phyloP scores from a whole-genome alignment of 2,329 filamentous ascomycete species.

The Colletotrichum orchidophilum region DNA sequence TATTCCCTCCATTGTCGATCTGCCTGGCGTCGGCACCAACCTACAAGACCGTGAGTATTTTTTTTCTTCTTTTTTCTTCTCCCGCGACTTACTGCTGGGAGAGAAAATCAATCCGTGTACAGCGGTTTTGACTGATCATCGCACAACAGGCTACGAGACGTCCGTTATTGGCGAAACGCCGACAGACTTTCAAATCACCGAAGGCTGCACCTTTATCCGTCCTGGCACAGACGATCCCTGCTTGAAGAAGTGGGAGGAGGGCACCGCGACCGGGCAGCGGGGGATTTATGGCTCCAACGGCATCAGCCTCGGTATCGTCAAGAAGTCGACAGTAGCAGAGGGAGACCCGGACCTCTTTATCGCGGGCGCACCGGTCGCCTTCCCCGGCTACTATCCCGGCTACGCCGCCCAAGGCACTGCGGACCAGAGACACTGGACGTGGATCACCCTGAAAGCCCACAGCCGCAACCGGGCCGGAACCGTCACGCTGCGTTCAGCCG shows the following conservation, averaged over 20 bases:
- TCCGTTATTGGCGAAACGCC: slow-evolving; percentile 35
- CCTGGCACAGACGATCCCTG: slow-evolving; percentile 44
- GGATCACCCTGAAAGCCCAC: slow-evolving; percentile 64
- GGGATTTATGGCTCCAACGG: slow-evolving; percentile 48
- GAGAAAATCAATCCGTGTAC: neutral
- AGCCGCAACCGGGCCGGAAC: slow-evolving; percentile 65
- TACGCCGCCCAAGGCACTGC: slow-evolving; percentile 40
- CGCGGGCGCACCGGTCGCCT: slow-evolving; percentile 40
- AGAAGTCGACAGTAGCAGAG: slow-evolving; percentile 41
- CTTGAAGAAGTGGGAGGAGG: slow-evolving; percentile 43
- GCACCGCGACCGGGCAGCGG: slow-evolving; percentile 25
- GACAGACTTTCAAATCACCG: slow-evolving; percentile 40
- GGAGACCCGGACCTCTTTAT: slow-evolving; percentile 43
- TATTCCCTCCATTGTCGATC: slow-evolving; percentile 63
- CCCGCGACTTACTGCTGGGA: neutral
- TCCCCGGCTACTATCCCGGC: slow-evolving; percentile 42
- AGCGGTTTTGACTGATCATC: neutral
- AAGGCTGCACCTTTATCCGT: slow-evolving; percentile 42
- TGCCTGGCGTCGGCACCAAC: slow-evolving; percentile 71
- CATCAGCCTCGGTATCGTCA: slow-evolving; percentile 42
- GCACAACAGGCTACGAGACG: slow-evolving; percentile 36
- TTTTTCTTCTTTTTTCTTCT: too few species aligned
- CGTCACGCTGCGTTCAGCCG: slow-evolving; percentile 63
- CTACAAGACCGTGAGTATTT: slow-evolving; percentile 38
- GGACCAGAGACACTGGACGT: slow-evolving; percentile 48